Percentiles rank a stretch among this genome's conserved stretches.
These are phyloP conservation scores for Citrus reticulata DNA, from an alignment of 345 rosid genomes.

Conservation along the genomic window DNA sequence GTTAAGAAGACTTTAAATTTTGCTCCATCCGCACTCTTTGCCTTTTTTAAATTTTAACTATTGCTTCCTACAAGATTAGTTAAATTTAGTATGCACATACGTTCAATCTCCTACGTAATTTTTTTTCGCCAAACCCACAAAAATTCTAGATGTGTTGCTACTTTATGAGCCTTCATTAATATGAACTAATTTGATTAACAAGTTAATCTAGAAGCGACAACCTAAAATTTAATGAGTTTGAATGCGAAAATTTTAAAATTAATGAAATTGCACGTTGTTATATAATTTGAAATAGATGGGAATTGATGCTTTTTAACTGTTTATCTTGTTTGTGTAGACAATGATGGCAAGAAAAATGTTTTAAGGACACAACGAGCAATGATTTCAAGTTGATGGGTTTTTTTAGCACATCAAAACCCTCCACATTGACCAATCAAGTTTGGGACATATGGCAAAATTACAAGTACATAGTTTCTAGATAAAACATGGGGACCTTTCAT, in stretches of 20 bases:
- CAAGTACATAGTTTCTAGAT: not conserved
- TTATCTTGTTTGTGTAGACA: not conserved
- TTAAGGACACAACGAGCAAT: too few relatives aligned
- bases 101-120: not conserved
- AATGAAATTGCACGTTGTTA: not conserved
- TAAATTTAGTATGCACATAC: not conserved
- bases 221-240: not conserved
- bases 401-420: not conserved
- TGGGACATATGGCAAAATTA: not conserved
- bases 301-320: not conserved
- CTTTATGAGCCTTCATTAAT: too few relatives aligned
- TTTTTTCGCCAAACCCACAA: constrained; percentile 10
- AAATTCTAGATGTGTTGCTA: not conserved
- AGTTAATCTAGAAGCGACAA: not conserved
- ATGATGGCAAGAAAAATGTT: not conserved
- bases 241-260: too few relatives aligned
- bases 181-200: too few relatives aligned
- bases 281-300: not conserved
- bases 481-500: not conserved
- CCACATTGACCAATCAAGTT: not conserved
- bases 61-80: not conserved
- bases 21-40: constrained; percentile 10
- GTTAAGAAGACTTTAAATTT: not conserved
- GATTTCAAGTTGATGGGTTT: not conserved
- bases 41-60: not conserved